A percentile compares a stretch with the other conserved stretches of the same genome.
phyloP scores from a whole-genome alignment of 139 green algal genomes.

The Diplosphaera chodatii region DNA sequence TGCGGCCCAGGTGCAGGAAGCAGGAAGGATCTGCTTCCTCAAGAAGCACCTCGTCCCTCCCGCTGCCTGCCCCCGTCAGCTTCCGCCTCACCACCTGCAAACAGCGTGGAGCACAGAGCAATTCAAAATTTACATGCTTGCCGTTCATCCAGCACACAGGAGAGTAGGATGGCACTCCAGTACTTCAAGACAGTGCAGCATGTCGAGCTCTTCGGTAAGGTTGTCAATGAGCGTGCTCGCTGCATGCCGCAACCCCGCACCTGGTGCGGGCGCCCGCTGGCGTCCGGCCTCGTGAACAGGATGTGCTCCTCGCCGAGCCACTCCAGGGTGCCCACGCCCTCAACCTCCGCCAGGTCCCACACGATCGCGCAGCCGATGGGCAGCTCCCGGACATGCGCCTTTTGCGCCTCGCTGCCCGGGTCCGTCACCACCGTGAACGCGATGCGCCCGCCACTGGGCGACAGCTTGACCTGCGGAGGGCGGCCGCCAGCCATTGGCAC shows the following conservation, averaged over 20 bases:
- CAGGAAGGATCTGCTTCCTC: constrained; percentile 37
- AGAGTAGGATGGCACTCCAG: too few relatives aligned
- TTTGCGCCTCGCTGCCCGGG: background rate
- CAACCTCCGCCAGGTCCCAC: background rate
- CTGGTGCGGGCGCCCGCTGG: background rate
- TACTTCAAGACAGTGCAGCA: too few relatives aligned
- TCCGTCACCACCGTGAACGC: background rate
- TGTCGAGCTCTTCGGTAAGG: too few relatives aligned
- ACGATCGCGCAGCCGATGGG: background rate
- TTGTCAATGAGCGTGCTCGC: too few relatives aligned
- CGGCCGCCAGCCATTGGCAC: too few relatives aligned
- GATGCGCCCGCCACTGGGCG: background rate
- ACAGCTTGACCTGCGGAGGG: background rate
- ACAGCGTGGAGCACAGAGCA: too few relatives aligned
- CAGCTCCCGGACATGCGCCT: background rate
- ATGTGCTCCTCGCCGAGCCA: background rate
- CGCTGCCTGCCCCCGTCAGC: background rate
- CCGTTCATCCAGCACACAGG: too few relatives aligned
- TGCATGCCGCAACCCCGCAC: too few relatives aligned
- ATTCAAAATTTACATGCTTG: too few relatives aligned
- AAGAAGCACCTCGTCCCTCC: background rate
- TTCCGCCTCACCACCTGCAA: background rate
- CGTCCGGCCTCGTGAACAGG: background rate
- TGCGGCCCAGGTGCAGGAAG: constrained; percentile 50
- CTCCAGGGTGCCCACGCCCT: background rate